Base-by-base conservation (phyloP, 495 filamentous ascomycete genomes). In the Penicillium pancosmium region DNA sequence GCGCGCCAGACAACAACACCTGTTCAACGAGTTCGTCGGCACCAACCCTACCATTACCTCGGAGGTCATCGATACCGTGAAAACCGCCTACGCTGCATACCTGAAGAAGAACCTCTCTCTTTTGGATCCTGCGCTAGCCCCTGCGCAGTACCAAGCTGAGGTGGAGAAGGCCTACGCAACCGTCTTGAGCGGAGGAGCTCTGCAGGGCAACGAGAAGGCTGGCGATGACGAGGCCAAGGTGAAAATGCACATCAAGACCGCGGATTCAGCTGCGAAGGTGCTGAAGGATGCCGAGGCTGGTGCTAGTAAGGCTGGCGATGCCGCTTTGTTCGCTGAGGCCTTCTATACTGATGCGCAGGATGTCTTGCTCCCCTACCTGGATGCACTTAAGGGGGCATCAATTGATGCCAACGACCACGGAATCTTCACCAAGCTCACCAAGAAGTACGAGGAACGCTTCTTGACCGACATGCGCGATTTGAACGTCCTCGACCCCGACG, bases 201-300 rank as follows among this genome's bases (percentile, higher is more conserved):
- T 93, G 18, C 77, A 82, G 8, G 83, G 83, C 13, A 88, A 86
- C 15, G 81, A 85, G 33, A 75, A 91, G 52, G 72, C 82, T 1
- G 86, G 87, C 1, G 91, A 95, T 60, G 85, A 88, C 56, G 89
- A 95, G 61, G 85, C 87, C 3, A 98, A 97, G 79, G 74, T 91
- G 52, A 96, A 95, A 68, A 96, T 97, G 92, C 92, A 97, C 64
- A 84, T 97, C 55, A 89, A 84, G 67, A 96, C 91, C 3, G 86
- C 87, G 54, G 77, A 81, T 18, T 78, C 84, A 1, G 87, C 89
- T 2, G 80, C 85, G 12, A 66, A 74, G 46, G 84, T 83, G 9
- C 79, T 92, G 33, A 68, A 59, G 38, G 70, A 71, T 70, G 77
- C 60, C 52, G 73, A 51, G 63, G 74, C 44, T 58, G 77, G 68